Evolutionary conservation across 176 grass and related monocot genomes (phyloP).

Genomic region (Hsuehochloa calcarea): DNA sequence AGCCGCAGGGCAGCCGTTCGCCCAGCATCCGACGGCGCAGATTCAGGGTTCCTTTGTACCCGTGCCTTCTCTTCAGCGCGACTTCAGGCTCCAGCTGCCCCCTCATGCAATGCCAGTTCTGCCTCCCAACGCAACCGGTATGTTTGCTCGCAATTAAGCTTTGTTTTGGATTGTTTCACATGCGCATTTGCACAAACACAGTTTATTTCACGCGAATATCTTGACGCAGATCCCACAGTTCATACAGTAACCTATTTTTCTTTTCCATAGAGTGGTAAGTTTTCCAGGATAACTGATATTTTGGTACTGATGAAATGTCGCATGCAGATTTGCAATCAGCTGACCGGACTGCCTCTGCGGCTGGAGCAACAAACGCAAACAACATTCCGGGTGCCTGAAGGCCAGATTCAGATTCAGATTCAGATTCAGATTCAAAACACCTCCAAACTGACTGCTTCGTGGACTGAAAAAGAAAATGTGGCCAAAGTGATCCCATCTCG

Average conservation of each 20-base stretch:
- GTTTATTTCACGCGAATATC: not conserved
- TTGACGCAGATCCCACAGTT: not conserved
- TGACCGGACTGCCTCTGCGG: slow-evolving; percentile 19
- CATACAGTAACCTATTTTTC: not conserved
- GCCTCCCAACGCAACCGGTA: slow-evolving; percentile 43
- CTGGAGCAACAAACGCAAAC: not conserved
- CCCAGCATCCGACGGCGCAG: slow-evolving; percentile 47
- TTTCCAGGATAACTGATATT: not conserved
- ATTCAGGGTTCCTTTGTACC: slow-evolving; percentile 42
- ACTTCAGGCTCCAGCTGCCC: slow-evolving; percentile 62
- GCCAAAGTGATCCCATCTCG: slow-evolving; percentile 13
- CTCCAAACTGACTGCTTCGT: slow-evolving; percentile 12
- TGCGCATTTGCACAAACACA: not conserved
- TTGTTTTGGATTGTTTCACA: not conserved
- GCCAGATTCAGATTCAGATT: not conserved
- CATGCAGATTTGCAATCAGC: slow-evolving; percentile 32
- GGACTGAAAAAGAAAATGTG: not conserved
- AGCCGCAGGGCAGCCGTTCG: slow-evolving; percentile 26
- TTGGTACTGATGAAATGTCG: not conserved
- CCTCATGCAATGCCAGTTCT: slow-evolving; percentile 29
- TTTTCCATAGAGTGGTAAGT: not conserved
- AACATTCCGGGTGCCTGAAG: slow-evolving; percentile 26
- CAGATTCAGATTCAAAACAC: slow-evolving; percentile 13
- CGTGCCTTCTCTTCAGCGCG: slow-evolving; percentile 32
- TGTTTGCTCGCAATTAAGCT: not conserved